phyloP scores from a whole-genome alignment of 169 alveolate genomes.

The Plasmodium ovale region DNA sequence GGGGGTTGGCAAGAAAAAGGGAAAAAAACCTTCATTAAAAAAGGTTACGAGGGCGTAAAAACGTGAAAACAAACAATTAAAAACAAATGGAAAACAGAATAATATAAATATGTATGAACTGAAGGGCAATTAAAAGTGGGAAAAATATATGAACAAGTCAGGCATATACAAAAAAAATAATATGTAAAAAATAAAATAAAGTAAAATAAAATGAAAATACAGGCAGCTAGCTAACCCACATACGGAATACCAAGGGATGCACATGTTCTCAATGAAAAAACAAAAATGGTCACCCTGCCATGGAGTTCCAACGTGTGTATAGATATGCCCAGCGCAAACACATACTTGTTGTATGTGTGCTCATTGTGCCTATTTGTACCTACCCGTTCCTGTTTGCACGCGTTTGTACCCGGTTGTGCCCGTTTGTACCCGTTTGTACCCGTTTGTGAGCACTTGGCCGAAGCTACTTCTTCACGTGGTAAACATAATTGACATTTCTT shows the following conservation, averaged over 20 bases:
- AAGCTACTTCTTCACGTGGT: slow-evolving; percentile 27
- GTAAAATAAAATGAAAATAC: too few species aligned
- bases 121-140: background rate
- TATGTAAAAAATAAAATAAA: too few species aligned
- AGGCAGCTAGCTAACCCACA: background rate
- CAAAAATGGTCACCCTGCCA: background rate
- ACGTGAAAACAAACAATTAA: too few species aligned
- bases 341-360: too few species aligned
- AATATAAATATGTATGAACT: background rate
- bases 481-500: slow-evolving; percentile 45
- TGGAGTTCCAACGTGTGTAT: background rate
- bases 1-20: background rate
- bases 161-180: background rate
- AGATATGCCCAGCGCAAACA: background rate
- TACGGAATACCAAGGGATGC: too few species aligned
- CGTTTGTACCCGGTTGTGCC: too few species aligned
- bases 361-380: too few species aligned
- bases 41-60: too few species aligned
- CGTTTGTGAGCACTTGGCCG: background rate
- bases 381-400: too few species aligned
- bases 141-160: slow-evolving; percentile 16
- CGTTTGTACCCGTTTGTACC: too few species aligned
- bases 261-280: too few species aligned
- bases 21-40: too few species aligned
- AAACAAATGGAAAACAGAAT: background rate